Conservation (phyloP, 176 grass and related monocot species). For the Pharus latifolius region DNA sequence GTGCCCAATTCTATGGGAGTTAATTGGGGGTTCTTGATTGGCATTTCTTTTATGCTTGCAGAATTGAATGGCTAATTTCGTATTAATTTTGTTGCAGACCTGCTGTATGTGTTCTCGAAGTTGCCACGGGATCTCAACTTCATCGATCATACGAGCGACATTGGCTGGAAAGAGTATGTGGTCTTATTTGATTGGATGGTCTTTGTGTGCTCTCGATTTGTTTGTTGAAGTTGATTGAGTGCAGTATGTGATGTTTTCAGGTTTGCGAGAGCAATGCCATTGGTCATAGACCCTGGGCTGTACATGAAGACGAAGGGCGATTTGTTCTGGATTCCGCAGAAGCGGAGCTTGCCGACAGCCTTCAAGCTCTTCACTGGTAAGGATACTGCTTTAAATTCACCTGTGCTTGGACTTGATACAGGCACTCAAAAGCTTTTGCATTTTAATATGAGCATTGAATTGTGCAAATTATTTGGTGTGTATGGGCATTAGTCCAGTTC, state of each 20-base stretch:
- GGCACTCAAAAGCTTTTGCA: not conserved
- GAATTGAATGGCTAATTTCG: not conserved
- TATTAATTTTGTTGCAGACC: constrained; percentile 25
- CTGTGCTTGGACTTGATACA: not conserved
- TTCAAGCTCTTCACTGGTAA: constrained; percentile 87
- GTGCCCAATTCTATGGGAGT: too few species aligned
- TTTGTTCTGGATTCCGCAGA: constrained; percentile 61
- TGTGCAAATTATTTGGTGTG: too few species aligned
- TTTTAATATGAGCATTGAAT: not conserved
- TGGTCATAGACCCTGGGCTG: constrained; percentile 75
- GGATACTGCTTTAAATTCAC: not conserved
- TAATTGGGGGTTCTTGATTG: not conserved
- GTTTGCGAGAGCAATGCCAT: constrained; percentile 68
- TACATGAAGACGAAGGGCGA: constrained; percentile 65
- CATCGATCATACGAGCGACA: constrained; percentile 79
- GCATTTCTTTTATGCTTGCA: not conserved
- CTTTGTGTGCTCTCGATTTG: not conserved
- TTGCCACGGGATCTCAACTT: constrained; percentile 90
- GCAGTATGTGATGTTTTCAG: not conserved
- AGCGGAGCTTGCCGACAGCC: constrained; percentile 64
- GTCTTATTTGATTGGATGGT: not conserved
- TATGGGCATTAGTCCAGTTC: not conserved
- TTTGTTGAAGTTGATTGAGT: not conserved
- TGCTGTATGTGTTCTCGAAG: constrained; percentile 72
- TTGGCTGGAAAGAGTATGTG: constrained; percentile 76